Percentiles rank a stretch among this genome's conserved stretches.
These are phyloP conservation scores for Aspergillus indologenus DNA, from an alignment of 495 filamentous ascomycete genomes.

Conservation along the genomic window DNA sequence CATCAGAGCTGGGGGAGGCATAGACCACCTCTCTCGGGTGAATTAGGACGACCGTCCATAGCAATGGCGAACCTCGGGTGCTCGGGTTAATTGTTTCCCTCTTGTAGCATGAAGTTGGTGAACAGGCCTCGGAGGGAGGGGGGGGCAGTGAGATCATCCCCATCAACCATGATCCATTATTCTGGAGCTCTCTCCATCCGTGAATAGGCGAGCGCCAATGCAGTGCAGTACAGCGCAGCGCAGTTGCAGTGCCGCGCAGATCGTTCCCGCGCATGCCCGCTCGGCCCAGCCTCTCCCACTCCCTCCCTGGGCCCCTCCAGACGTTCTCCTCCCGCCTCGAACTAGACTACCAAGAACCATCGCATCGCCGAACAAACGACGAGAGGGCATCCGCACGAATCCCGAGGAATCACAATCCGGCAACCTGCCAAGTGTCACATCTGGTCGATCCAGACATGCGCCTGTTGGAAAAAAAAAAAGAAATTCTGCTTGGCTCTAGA, in stretches of 20 bases:
- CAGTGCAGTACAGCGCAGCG: too few relatives aligned
- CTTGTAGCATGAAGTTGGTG: background rate
- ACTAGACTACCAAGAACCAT: background rate
- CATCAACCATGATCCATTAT: too few relatives aligned
- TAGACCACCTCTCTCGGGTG: slow-evolving; percentile 18
- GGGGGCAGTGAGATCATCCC: background rate
- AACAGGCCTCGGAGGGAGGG: background rate
- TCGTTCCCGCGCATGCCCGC: background rate
- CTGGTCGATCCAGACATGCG: background rate
- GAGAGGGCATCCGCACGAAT: background rate
- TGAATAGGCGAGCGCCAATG: slow-evolving; percentile 18
- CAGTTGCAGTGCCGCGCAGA: too few relatives aligned
- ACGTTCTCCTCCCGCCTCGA: too few relatives aligned
- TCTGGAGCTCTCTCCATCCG: background rate
- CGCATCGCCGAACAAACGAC: background rate
- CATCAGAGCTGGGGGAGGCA: background rate
- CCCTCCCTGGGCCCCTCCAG: too few relatives aligned
- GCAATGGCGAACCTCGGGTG: slow-evolving; percentile 17
- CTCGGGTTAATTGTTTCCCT: slow-evolving; percentile 20
- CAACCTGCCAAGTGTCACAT: background rate
- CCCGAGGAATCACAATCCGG: background rate
- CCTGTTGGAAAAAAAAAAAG: too few relatives aligned
- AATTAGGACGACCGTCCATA: slow-evolving; percentile 15
- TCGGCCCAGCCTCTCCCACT: background rate
- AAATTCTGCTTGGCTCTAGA: background rate